Base-by-base conservation (phyloP, 805 yeast genomes). In the Hanseniaspora mollemarum region DNA sequence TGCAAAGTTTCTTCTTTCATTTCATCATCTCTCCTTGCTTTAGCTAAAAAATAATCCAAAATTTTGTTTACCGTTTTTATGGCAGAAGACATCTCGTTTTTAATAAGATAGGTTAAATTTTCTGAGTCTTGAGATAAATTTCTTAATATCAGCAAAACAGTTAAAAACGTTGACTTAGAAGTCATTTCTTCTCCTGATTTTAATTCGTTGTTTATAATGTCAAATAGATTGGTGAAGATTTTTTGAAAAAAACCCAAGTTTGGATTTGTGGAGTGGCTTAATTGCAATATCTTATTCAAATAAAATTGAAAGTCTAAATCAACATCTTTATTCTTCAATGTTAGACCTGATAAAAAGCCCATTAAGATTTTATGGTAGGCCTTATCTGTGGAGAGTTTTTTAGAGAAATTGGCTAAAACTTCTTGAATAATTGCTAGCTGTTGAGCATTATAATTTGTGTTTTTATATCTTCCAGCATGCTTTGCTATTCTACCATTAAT, bases 101-200 rank as follows among this genome's bases (percentile, higher is more conserved):
- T 51, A 12, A 51, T 33, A 54, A 92, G 67, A 60, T 81, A 71
- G 61, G 83, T 87, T 38, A 94, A 92, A 59, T 86, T 83, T 41
- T 75, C 82, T 12, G 83, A 74, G 62, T 87, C 95, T 61, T 90
- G 94, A 2, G 85, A 76, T 42, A 85, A 67, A 64, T 92, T 92
- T 60, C 97, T 73, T 52, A 92, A 68, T 18, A 84, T 76, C 39
- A 92, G 54, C 21, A 65, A 41, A 69, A 58, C 74, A 60, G 45
- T 73, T 59, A 59, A 54, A 22, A 48, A 40, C 8, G 41, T 48
- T 31, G 67, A 65, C 26, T 58, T 60, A 53, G 48, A 31, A 8
- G n/a, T 15, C 10, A 49, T 13, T 32, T 15, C 19, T 22, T 25
- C 19, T 7, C 35, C 32, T n/a, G 21, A 15, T 16, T 38, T 22